A percentile compares a stretch with the other conserved stretches of the same genome.
These are phyloP conservation scores for Starmerella floricola DNA, from an alignment of 805 yeast species.

Conservation along the genomic window DNA sequence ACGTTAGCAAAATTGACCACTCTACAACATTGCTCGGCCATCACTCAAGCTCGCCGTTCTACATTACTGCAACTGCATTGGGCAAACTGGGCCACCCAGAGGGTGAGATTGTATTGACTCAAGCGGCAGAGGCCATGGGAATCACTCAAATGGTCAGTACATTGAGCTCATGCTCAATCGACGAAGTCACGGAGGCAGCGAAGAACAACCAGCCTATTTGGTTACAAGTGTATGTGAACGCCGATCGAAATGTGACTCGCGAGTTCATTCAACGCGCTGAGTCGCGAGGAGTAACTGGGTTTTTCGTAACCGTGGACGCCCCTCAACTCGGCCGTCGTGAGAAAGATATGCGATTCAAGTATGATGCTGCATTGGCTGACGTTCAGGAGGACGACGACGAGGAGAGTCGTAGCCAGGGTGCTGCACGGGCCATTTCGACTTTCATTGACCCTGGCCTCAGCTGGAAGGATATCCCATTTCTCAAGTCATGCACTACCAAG, in stretches of 20 bases:
- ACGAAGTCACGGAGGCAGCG: slow-evolving; percentile 68
- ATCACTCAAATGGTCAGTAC: slow-evolving; percentile 88
- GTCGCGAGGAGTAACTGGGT: slow-evolving; percentile 60
- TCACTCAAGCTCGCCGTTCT: slow-evolving; percentile 62
- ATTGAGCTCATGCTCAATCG: slow-evolving; percentile 74
- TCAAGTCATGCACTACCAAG: slow-evolving; percentile 9
- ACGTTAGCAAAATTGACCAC: slow-evolving; percentile 62
- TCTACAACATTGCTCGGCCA: slow-evolving; percentile 68
- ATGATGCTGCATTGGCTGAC: slow-evolving; percentile 40
- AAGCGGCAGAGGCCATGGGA: slow-evolving; percentile 62
- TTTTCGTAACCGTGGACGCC: slow-evolving; percentile 75
- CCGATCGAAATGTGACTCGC: slow-evolving; percentile 54
- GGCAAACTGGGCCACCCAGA: slow-evolving; percentile 88
- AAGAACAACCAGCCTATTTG: slow-evolving; percentile 62
- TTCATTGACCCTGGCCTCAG: slow-evolving; percentile 56
- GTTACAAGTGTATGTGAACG: slow-evolving; percentile 78
- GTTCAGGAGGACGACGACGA: slow-evolving; percentile 31
- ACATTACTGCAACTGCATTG: slow-evolving; percentile 82
- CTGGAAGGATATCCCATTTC: slow-evolving; percentile 22
- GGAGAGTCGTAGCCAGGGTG: slow-evolving; percentile 60
- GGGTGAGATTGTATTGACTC: slow-evolving; percentile 77
- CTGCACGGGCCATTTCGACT: slow-evolving; percentile 74
- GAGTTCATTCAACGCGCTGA: slow-evolving; percentile 61
- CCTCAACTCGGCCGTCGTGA: slow-evolving; percentile 87
- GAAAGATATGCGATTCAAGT: slow-evolving; percentile 65